Conservation (phyloP, 2,329 filamentous ascomycete genomes). For the Apiospora saccharicola region DNA sequence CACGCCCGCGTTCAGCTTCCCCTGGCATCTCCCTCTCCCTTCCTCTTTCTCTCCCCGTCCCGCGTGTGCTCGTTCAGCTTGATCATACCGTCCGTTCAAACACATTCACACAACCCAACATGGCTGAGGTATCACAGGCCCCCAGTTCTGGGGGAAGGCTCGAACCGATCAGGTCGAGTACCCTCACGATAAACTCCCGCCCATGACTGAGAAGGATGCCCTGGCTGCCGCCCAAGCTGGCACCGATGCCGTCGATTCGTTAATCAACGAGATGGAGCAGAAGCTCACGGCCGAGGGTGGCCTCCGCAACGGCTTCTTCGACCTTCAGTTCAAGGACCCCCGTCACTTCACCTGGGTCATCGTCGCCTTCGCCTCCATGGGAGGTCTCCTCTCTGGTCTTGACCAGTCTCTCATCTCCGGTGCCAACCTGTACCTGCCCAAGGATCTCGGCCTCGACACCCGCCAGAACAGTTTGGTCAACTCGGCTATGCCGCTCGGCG, state of each 20-base stretch:
- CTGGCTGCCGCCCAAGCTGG: slow-evolving; percentile 46
- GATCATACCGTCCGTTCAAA: background rate
- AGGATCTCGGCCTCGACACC: slow-evolving; percentile 60
- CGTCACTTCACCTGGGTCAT: slow-evolving; percentile 72
- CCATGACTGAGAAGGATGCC: slow-evolving; percentile 42
- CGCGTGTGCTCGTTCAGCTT: background rate
- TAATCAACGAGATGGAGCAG: slow-evolving; percentile 51
- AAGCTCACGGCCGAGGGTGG: slow-evolving; percentile 45
- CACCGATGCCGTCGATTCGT: slow-evolving; percentile 46
- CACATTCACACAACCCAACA: slow-evolving; percentile 17
- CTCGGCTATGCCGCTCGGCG: slow-evolving; percentile 74
- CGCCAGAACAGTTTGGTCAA: slow-evolving; percentile 72
- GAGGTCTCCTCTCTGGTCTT: slow-evolving; percentile 74
- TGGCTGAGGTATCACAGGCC: slow-evolving; percentile 28
- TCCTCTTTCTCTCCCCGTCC: background rate
- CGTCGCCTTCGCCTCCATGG: slow-evolving; percentile 77
- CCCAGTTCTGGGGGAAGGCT: slow-evolving; percentile 26
- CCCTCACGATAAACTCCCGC: slow-evolving; percentile 32
- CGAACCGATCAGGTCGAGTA: slow-evolving; percentile 37
- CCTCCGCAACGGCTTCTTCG: slow-evolving; percentile 52
- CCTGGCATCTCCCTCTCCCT: background rate
- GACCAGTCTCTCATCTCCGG: slow-evolving; percentile 78
- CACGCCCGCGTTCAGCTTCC: background rate
- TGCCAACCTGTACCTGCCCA: slow-evolving; percentile 71
- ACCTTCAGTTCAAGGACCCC: slow-evolving; percentile 67